Conservation (phyloP, 179 eudicot species). For the Drosera spatulata region DNA sequence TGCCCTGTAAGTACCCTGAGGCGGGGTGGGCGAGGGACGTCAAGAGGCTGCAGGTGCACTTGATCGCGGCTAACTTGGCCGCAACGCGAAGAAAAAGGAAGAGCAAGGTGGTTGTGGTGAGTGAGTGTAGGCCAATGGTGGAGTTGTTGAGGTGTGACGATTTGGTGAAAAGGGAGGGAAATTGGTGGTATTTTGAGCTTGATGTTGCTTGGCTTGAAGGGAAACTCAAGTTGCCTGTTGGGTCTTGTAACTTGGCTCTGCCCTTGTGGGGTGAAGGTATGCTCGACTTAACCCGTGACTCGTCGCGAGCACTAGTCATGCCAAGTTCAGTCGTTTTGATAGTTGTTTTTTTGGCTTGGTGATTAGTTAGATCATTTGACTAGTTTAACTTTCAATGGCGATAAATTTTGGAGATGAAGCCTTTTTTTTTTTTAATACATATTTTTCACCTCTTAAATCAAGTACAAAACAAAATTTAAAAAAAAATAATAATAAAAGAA, state of each 20-base stretch:
- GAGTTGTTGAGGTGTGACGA: slow-evolving; percentile 83
- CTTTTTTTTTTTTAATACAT: neutral
- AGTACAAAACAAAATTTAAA: no score
- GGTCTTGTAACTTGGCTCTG: slow-evolving; percentile 70
- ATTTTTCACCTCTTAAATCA: no score
- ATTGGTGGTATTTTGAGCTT: slow-evolving; percentile 80
- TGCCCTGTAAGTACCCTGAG: slow-evolving; percentile 59
- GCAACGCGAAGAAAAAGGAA: slow-evolving; percentile 41
- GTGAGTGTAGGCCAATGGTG: slow-evolving; percentile 82
- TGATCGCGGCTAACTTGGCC: slow-evolving; percentile 50
- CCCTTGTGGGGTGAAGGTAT: slow-evolving; percentile 91
- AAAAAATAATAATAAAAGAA: no score
- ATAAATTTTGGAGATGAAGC: no score
- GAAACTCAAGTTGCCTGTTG: slow-evolving; percentile 66
- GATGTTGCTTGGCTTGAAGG: slow-evolving; percentile 41
- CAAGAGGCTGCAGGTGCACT: slow-evolving; percentile 63
- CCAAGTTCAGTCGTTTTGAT: no score
- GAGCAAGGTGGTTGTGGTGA: slow-evolving; percentile 64
- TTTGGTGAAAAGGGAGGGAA: slow-evolving; percentile 54
- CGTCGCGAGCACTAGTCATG: no score
- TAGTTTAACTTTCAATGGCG: no score
- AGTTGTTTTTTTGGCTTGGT: no score
- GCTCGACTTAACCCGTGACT: no score
- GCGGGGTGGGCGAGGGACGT: slow-evolving; percentile 71
- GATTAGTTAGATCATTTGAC: no score